Conservation (phyloP, 164 flowering plant species). For the Dillenia suffruticosa region DNA sequence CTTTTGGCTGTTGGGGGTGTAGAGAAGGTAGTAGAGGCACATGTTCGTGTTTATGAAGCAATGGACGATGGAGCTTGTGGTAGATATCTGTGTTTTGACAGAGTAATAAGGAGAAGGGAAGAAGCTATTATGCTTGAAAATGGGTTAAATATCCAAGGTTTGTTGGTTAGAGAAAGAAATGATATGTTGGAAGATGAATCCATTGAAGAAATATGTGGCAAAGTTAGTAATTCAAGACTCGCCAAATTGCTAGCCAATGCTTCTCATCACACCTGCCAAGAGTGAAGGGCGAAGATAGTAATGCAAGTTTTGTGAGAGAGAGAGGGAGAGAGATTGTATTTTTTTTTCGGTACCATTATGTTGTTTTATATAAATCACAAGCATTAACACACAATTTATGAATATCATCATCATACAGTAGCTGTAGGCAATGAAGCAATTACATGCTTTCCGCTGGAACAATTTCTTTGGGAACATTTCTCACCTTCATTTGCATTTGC, state of each 20-base stretch:
- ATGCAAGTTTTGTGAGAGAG: no score
- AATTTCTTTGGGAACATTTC: no score
- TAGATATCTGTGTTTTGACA: slow-evolving; percentile 27
- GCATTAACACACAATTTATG: no score
- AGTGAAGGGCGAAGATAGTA: no score
- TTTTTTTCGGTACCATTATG: no score
- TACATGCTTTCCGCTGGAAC: no score
- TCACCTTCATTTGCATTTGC: no score
- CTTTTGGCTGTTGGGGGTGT: slow-evolving; percentile 24
- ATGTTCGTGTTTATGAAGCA: slow-evolving; percentile 30
- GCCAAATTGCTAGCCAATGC: slow-evolving; percentile 10
- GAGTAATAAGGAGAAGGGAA: slow-evolving; percentile 17
- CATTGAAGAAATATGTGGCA: slow-evolving; percentile 13
- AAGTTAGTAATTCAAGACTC: slow-evolving; percentile 23
- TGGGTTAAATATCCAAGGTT: slow-evolving; percentile 16
- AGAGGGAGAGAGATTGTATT: no score
- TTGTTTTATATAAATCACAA: no score
- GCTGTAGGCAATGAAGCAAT: no score
- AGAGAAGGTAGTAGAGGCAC: slow-evolving; percentile 28
- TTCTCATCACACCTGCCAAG: not conserved
- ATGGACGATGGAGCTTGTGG: slow-evolving; percentile 41
- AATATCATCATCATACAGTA: no score
- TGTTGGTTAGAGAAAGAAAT: slow-evolving; percentile 10
- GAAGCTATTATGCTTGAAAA: slow-evolving; percentile 29
- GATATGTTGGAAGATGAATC: not conserved